phyloP scores from a whole-genome alignment of 805 yeast species.

The Clavispora santaluciae region DNA sequence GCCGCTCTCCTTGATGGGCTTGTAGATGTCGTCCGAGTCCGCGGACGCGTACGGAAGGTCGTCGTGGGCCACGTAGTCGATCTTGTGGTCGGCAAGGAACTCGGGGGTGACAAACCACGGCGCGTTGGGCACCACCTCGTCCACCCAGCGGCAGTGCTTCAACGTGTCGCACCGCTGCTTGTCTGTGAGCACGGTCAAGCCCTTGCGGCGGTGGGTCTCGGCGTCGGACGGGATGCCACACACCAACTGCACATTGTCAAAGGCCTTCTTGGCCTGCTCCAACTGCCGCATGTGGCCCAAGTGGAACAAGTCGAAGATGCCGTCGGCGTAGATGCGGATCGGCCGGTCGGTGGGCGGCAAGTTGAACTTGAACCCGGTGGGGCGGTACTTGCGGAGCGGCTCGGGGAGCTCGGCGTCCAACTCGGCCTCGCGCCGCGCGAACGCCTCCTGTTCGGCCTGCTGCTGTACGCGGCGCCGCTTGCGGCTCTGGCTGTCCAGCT shows the following conservation, averaged over 20 bases:
- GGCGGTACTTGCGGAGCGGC: constrained; percentile 71
- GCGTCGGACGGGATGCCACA: constrained; percentile 90
- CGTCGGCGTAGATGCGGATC: constrained; percentile 94
- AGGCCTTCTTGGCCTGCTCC: constrained; percentile 92
- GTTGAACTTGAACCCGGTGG: constrained; percentile 71
- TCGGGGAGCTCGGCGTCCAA: constrained; percentile 64
- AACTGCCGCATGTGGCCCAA: constrained; percentile 97
- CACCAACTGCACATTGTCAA: constrained; percentile 77
- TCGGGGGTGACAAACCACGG: constrained; percentile 93
- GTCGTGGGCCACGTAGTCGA: constrained; percentile 97
- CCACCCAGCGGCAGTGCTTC: constrained; percentile 94
- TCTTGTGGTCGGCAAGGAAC: constrained; percentile 70
- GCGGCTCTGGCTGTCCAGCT: constrained; percentile 2
- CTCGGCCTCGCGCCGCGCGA: constrained; percentile 48
- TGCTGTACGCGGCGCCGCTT: constrained; percentile 21
- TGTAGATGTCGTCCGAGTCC: constrained; percentile 89
- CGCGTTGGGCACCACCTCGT: constrained; percentile 89
- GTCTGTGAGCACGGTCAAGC: constrained; percentile 86
- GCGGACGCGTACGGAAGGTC: constrained; percentile 90
- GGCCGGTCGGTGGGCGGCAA: constrained; percentile 83
- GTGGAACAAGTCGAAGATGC: constrained; percentile 95
- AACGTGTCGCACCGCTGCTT: constrained; percentile 87
- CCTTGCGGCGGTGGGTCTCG: constrained; percentile 88
- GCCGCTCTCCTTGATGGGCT: constrained; percentile 86
- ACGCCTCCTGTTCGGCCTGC: constrained; percentile 25